Percentiles rank a stretch among this genome's conserved stretches.
These are phyloP conservation scores for Lyophyllum semitale DNA, from an alignment of 768 basidiomycete species.

Conservation along the genomic window DNA sequence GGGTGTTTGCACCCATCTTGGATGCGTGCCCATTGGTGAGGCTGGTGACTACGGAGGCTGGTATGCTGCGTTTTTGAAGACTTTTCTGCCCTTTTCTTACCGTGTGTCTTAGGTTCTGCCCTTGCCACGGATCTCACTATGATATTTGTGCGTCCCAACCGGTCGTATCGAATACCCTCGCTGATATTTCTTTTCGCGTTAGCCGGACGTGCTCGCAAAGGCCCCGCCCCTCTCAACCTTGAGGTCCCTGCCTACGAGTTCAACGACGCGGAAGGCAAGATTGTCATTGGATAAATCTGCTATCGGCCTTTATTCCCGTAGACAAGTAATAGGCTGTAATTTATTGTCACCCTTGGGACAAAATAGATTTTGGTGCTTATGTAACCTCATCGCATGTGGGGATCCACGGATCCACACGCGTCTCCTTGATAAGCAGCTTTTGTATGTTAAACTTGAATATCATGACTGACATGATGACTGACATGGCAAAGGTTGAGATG, in stretches of 20 bases:
- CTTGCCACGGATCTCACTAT: slow-evolving; percentile 98
- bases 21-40: slow-evolving; percentile 98
- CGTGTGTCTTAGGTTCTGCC: slow-evolving; percentile 72
- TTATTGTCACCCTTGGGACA: slow-evolving; percentile 2
- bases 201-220: slow-evolving; percentile 95
- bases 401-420: slow-evolving; percentile 4
- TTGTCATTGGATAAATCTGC: slow-evolving; percentile 74
- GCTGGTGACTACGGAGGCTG: slow-evolving; percentile 97
- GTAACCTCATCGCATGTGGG: slow-evolving; percentile 5
- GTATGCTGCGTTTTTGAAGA: slow-evolving; percentile 43
- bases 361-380: slow-evolving; percentile 14
- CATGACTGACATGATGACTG: slow-evolving; percentile 1
- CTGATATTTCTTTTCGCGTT: slow-evolving; percentile 13
- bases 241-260: slow-evolving; percentile 90
- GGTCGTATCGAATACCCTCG: slow-evolving; percentile 3
- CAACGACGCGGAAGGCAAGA: slow-evolving; percentile 84
- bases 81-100: neutral
- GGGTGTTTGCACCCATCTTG: slow-evolving; percentile 95
- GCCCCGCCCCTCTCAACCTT: slow-evolving; percentile 96
- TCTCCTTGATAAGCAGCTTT: no score
- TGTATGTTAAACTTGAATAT: no score
- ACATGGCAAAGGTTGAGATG: slow-evolving; percentile 36
- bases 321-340: slow-evolving; percentile 22
- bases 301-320: slow-evolving; percentile 23
- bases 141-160: slow-evolving; percentile 75